A percentile compares a stretch with the other conserved stretches of the same genome.
These are phyloP conservation scores for Flammula alnicola DNA, from an alignment of 1,284 basidiomycete species.

Conservation along the genomic window DNA sequence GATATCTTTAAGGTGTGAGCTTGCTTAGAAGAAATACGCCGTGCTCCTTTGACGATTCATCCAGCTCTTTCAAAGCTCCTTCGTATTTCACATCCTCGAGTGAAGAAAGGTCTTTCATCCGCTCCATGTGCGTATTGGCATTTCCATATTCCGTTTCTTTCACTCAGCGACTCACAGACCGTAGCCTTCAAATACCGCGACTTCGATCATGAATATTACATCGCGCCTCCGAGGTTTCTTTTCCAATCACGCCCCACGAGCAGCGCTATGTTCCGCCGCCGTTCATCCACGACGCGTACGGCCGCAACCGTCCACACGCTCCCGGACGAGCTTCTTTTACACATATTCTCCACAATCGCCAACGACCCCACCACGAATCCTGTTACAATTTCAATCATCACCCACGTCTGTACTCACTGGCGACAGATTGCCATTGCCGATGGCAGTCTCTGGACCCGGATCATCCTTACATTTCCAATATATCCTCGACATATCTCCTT, in stretches of 20 bases:
- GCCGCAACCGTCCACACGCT: slow-evolving; percentile 29
- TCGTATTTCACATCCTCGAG: neutral
- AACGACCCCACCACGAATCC: slow-evolving; percentile 32
- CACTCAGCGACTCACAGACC: neutral
- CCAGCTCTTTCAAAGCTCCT: neutral
- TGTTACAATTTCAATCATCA: slow-evolving; percentile 36
- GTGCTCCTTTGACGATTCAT: too few relatives aligned
- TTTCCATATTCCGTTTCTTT: neutral
- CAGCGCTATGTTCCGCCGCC: slow-evolving; percentile 6
- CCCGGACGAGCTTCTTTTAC: slow-evolving; percentile 47
- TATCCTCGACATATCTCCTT: slow-evolving; percentile 34
- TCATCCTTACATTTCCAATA: slow-evolving; percentile 45
- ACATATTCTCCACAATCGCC: slow-evolving; percentile 40
- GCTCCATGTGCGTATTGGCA: neutral
- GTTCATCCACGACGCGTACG: slow-evolving; percentile 3
- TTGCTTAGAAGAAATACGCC: too few relatives aligned
- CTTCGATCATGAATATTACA: slow-evolving; percentile 4
- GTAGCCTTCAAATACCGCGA: neutral
- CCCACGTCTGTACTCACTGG: slow-evolving; percentile 54
- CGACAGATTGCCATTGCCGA: slow-evolving; percentile 45
- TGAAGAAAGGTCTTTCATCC: neutral
- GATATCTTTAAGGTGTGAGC: too few relatives aligned
- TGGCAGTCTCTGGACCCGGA: slow-evolving; percentile 47
- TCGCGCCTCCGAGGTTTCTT: slow-evolving; percentile 4
- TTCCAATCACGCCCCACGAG: slow-evolving; percentile 3